These are phyloP conservation scores for Aegilops tauschii DNA, from an alignment of 176 grass and related monocot genomes.

Conservation along the genomic window DNA sequence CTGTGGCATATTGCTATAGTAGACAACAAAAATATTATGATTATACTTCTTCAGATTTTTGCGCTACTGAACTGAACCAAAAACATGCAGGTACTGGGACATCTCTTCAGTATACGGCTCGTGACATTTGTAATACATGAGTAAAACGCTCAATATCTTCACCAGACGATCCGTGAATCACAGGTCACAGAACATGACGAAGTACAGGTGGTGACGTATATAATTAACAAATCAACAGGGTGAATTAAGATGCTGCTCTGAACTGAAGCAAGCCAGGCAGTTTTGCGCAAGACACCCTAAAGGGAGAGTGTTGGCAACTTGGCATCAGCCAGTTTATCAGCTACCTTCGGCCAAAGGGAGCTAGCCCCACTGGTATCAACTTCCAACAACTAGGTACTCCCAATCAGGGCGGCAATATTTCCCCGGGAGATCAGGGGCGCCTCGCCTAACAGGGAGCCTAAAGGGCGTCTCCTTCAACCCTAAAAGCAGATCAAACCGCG, in stretches of 20 bases:
- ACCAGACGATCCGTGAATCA: not conserved
- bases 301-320: not conserved
- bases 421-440: not conserved
- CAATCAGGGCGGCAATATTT: not conserved
- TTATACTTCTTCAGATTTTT: not conserved
- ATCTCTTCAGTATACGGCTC: not conserved
- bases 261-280: not conserved
- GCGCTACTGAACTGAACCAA: not conserved
- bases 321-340: not conserved
- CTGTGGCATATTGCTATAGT: not conserved
- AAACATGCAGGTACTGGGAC: conserved; percentile 1
- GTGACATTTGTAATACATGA: not conserved
- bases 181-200: not conserved
- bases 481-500: conserved; percentile 10
- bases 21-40: not conserved
- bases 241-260: not conserved
- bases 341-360: not conserved
- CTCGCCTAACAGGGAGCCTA: not conserved
- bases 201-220: not conserved
- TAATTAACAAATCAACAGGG: not conserved
- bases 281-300: not conserved
- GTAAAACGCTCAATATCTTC: not conserved
- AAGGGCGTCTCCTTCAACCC: not conserved
- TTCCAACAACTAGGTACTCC: not conserved
- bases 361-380: not conserved